phyloP scores from a whole-genome alignment of 2,329 filamentous ascomycete species.

The Triangularia setosa region DNA sequence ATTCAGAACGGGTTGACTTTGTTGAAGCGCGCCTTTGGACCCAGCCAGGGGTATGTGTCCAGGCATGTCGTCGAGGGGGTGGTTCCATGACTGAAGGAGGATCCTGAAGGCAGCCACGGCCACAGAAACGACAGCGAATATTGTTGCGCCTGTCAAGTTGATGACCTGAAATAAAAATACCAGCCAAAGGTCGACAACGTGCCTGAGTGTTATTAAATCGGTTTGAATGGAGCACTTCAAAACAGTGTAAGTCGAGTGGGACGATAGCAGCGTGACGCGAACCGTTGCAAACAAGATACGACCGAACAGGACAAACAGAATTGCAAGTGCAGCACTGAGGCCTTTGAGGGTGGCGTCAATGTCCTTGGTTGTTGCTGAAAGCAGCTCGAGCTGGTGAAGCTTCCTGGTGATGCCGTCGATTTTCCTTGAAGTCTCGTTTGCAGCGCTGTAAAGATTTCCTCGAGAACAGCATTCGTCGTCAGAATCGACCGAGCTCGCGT shows the following conservation, averaged over 20 bases:
- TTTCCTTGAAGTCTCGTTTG: not conserved
- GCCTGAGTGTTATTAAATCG: not conserved
- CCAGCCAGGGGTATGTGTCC: not conserved
- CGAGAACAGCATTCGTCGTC: not conserved
- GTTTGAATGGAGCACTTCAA: not conserved
- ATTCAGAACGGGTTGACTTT: not conserved
- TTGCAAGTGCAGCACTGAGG: not conserved
- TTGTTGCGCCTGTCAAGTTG: not conserved
- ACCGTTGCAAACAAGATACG: not conserved
- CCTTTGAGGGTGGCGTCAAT: not conserved
- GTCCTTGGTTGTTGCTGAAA: not conserved
- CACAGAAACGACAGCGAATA: not conserved
- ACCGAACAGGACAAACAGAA: not conserved
- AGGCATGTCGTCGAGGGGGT: not conserved
- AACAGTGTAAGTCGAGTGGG: conserved; percentile 1
- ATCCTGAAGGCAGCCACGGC: not conserved
- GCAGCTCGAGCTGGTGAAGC: not conserved
- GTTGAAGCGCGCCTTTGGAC: not conserved
- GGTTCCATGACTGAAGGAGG: conserved; percentile 2
- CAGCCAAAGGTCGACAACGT: conserved; percentile 1
- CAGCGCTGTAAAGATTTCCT: not conserved
- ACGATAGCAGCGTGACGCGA: not conserved
- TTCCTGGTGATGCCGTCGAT: not conserved
- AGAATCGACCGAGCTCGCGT: not conserved
- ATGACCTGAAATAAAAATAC: not conserved